These are phyloP conservation scores for Hypoxylon sp. DNA, from an alignment of 2,329 filamentous ascomycete species.

Conservation along the genomic window DNA sequence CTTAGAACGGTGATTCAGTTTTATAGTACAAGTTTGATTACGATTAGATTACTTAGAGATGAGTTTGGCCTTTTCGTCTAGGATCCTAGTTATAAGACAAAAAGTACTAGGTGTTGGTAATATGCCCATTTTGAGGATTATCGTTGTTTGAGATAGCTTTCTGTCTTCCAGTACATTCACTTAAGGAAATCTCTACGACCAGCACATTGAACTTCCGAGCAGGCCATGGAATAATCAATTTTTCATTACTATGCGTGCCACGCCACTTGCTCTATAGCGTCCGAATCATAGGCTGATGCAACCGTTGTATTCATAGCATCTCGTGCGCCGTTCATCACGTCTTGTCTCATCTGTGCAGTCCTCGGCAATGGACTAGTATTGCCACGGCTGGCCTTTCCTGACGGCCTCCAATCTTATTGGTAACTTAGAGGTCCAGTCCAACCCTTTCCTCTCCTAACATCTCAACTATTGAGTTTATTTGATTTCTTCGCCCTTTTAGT, in stretches of 20 bases:
- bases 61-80: slow-evolving; percentile 5
- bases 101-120: background rate
- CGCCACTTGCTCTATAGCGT: slow-evolving; percentile 35
- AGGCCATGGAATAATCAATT: slow-evolving; percentile 19
- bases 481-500: background rate
- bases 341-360: slow-evolving; percentile 30
- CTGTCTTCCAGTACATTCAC: background rate
- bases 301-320: slow-evolving; percentile 36
- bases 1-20: slow-evolving; percentile 23
- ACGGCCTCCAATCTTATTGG: slow-evolving; percentile 11
- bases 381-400: slow-evolving; percentile 2
- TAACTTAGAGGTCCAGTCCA: slow-evolving; percentile 1
- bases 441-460: background rate
- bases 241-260: slow-evolving; percentile 43
- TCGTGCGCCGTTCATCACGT: slow-evolving; percentile 35
- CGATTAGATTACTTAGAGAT: slow-evolving; percentile 22
- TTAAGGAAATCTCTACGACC: background rate
- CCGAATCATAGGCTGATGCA: slow-evolving; percentile 30
- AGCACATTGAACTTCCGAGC: background rate
- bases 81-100: background rate
- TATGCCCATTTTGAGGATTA: background rate
- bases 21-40: slow-evolving; percentile 16
- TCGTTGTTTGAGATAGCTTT: background rate
- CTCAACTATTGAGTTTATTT: background rate
- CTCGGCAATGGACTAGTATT: slow-evolving; percentile 6